Evolutionary conservation across 2,329 filamentous ascomycete species (phyloP).

Genomic region (Thielaviopsis euricoi): DNA sequence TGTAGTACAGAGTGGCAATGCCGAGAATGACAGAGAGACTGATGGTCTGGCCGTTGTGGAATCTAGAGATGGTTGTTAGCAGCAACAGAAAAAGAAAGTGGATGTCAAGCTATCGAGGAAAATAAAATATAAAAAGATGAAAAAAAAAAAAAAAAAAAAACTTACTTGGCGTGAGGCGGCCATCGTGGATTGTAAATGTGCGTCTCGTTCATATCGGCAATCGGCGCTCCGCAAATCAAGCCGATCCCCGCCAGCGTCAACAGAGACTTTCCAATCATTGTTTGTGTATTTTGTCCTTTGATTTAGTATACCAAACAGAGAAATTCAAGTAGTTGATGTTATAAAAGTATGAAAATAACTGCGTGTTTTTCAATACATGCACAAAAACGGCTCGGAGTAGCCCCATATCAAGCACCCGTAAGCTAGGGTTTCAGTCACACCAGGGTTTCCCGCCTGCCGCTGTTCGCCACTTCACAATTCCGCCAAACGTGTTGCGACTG

Average conservation of each 20-base stretch:
- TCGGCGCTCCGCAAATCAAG: slow-evolving; percentile 22
- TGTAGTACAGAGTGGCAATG: slow-evolving; percentile 23
- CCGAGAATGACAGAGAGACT: slow-evolving; percentile 24
- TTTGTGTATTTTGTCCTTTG: background rate
- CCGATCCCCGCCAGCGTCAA: slow-evolving; percentile 23
- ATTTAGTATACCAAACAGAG: background rate
- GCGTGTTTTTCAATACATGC: too few species aligned
- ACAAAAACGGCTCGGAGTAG: background rate
- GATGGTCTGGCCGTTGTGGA: slow-evolving; percentile 28
- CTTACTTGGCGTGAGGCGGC: slow-evolving; percentile 29
- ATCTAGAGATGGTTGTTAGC: too few species aligned
- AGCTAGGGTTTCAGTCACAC: background rate
- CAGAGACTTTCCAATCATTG: slow-evolving; percentile 20
- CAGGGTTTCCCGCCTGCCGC: background rate
- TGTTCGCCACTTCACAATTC: background rate
- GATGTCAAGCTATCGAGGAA: too few species aligned
- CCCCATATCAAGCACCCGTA: background rate
- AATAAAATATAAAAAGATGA: too few species aligned
- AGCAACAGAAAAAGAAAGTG: too few species aligned
- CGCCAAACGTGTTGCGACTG: background rate
- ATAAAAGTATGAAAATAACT: too few species aligned
- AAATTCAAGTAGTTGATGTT: background rate
- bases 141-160: background rate
- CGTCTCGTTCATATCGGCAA: slow-evolving; percentile 24
- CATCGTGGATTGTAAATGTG: slow-evolving; percentile 28